These are phyloP conservation scores for Neofusicoccum parvum DNA, from an alignment of 2,329 filamentous ascomycete species.

Conservation along the genomic window DNA sequence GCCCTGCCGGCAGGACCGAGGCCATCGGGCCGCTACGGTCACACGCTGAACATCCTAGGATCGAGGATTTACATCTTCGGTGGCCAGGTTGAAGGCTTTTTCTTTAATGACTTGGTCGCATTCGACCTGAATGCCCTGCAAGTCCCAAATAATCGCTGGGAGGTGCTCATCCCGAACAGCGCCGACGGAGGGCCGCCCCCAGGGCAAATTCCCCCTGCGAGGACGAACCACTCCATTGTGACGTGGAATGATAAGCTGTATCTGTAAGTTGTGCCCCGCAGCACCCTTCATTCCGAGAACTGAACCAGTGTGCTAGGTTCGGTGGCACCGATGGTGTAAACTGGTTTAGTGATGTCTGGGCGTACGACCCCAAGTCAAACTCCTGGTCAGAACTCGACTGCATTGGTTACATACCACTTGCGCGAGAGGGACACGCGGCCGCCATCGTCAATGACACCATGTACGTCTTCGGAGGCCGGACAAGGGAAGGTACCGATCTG, in stretches of 20 bases:
- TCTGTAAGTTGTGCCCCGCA: slow-evolving; percentile 62
- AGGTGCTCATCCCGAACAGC: slow-evolving; percentile 79
- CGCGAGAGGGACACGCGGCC: slow-evolving; percentile 91
- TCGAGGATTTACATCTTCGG: slow-evolving; percentile 98
- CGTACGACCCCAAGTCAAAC: slow-evolving; percentile 82
- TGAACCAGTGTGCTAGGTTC: slow-evolving; percentile 61
- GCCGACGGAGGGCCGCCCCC: slow-evolving; percentile 58
- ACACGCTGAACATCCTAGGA: slow-evolving; percentile 92
- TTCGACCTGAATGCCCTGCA: slow-evolving; percentile 96
- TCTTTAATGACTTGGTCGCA: slow-evolving; percentile 95
- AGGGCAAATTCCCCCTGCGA: slow-evolving; percentile 16
- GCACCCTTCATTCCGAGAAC: background rate
- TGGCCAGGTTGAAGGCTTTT: slow-evolving; percentile 94
- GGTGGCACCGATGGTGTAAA: slow-evolving; percentile 93
- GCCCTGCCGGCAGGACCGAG: slow-evolving; percentile 84
- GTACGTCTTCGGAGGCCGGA: slow-evolving; percentile 97
- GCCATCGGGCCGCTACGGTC: slow-evolving; percentile 89
- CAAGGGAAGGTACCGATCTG: slow-evolving; percentile 87
- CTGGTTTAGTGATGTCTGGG: slow-evolving; percentile 99
- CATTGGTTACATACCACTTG: slow-evolving; percentile 93
- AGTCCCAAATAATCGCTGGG: slow-evolving; percentile 89
- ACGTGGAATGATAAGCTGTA: slow-evolving; percentile 93
- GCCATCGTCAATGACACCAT: slow-evolving; percentile 95
- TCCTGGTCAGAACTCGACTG: slow-evolving; percentile 88
- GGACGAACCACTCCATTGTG: slow-evolving; percentile 93